A percentile compares a stretch with the other conserved stretches of the same genome.
Conservation (phyloP, 2,329 filamentous ascomycete species). For the Nigrograna mackinnonii region DNA sequence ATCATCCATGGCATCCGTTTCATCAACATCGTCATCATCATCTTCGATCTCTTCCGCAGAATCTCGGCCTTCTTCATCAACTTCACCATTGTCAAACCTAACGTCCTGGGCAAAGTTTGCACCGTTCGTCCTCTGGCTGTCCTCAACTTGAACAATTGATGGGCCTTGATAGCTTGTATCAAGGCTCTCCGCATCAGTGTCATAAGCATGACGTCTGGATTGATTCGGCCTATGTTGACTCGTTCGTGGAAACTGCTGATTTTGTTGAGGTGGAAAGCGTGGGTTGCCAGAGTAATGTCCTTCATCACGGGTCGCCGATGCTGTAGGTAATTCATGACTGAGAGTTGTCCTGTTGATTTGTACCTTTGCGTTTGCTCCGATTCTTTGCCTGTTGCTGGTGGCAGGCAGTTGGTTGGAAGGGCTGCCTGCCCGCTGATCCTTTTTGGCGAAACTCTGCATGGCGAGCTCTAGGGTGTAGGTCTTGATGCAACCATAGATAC, state of each 20-base stretch:
- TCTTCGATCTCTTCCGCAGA: constrained; percentile 10
- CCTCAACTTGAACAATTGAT: constrained; percentile 21
- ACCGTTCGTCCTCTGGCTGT: constrained; percentile 14
- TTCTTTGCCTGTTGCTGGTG: constrained; percentile 16
- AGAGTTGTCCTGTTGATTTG: no score
- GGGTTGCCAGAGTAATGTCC: no score
- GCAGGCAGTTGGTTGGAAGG: constrained; percentile 12
- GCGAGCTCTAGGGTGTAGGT: no score
- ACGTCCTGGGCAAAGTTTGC: constrained; percentile 7
- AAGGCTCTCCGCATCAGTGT: constrained; percentile 42
- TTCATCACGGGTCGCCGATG: no score
- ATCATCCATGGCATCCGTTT: constrained; percentile 14
- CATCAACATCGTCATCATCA: constrained; percentile 6
- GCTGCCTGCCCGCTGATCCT: no score
- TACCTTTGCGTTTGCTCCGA: constrained; percentile 27
- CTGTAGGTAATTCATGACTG: no score
- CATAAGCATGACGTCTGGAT: constrained; percentile 22
- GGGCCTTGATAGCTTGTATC: constrained; percentile 33
- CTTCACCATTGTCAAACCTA: constrained; percentile 7
- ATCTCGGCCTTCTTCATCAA: constrained; percentile 9
- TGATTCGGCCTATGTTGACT: constrained; percentile 6
- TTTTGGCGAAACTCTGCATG: constrained; percentile 25
- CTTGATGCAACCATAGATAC: no score
- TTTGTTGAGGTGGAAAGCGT: no score
- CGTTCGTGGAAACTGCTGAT: no score